Conservation (phyloP, 192 early-diverging fungal species). For the Coemansia sp. region DNA sequence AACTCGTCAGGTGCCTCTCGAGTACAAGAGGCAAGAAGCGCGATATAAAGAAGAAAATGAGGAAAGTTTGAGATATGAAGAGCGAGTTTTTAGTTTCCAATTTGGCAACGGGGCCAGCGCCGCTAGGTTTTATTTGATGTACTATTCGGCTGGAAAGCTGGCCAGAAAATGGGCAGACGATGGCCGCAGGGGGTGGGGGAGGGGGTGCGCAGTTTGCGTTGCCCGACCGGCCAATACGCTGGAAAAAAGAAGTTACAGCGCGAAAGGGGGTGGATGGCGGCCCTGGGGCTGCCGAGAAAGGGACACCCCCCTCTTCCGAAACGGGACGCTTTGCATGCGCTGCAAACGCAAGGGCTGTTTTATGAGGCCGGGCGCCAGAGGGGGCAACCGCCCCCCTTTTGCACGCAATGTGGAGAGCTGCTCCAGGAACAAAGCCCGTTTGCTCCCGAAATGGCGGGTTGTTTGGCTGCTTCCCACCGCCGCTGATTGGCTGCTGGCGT, state of each 20-base stretch:
- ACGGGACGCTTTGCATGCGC: not conserved
- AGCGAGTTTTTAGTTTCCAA: not conserved
- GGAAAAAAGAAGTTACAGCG: constrained; percentile 1
- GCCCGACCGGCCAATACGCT: not conserved
- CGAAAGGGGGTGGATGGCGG: not conserved
- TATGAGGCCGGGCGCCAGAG: not conserved
- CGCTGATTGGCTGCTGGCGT: constrained; percentile 6
- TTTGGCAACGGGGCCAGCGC: not conserved
- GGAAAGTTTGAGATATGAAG: constrained; percentile 9
- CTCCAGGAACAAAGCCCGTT: constrained; percentile 6
- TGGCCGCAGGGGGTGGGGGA: not conserved
- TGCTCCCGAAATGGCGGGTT: constrained; percentile 8
- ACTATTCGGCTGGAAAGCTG: constrained; percentile 5
- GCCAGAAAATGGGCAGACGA: not conserved
- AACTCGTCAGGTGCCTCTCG: constrained; percentile 6
- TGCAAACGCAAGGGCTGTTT: not conserved
- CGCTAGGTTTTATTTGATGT: constrained; percentile 35
- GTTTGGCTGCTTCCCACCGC: constrained; percentile 12
- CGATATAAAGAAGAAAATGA: constrained; percentile 8
- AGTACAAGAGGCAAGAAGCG: constrained; percentile 8
- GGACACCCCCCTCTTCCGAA: not conserved
- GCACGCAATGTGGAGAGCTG: not conserved
- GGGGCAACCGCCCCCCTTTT: not conserved
- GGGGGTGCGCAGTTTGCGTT: not conserved
- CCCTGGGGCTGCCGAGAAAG: not conserved